Evolutionary conservation across 2,329 filamentous ascomycete genomes (phyloP).

Genomic region (Exophiala xenobiotica): DNA sequence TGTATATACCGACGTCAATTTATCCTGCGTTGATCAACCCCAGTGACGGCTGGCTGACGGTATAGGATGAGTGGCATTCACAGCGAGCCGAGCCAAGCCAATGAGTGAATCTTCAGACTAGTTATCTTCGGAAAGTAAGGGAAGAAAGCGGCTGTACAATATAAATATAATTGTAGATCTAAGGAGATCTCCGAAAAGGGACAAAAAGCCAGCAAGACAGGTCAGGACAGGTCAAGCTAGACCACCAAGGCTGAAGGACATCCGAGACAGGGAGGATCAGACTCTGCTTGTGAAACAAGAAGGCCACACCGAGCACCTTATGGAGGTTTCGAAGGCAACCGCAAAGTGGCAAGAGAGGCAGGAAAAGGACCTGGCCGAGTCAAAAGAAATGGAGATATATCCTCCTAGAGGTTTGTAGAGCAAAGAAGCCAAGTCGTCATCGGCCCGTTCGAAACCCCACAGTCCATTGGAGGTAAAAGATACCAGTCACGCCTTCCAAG

Average conservation of each 20-base stretch:
- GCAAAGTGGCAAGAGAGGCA: slow-evolving; percentile 9
- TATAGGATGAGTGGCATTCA: no score
- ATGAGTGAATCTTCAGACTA: slow-evolving; percentile 1
- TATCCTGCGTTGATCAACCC: no score
- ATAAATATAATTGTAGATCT: slow-evolving; percentile 16
- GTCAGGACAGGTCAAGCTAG: slow-evolving; percentile 12
- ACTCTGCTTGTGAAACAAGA: not conserved
- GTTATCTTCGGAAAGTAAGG: not conserved
- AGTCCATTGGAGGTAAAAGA: slow-evolving; percentile 1
- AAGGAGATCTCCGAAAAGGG: slow-evolving; percentile 13
- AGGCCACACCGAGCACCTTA: no score
- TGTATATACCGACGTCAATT: no score
- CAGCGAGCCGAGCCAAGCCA: not conserved
- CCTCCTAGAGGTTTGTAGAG: slow-evolving; percentile 22
- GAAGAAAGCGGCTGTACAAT: slow-evolving; percentile 2
- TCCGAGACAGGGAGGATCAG: slow-evolving; percentile 6
- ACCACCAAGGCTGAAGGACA: slow-evolving; percentile 6
- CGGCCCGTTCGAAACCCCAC: not conserved
- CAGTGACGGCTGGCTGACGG: no score
- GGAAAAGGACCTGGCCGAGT: slow-evolving; percentile 3
- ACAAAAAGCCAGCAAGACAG: slow-evolving; percentile 15
- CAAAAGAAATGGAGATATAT: slow-evolving; percentile 17
- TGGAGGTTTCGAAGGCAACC: no score
- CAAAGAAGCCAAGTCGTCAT: not conserved
- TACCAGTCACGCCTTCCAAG: not conserved